Conservation (phyloP, 2,329 filamentous ascomycete genomes). For the Ascochyta viciae-villosae region DNA sequence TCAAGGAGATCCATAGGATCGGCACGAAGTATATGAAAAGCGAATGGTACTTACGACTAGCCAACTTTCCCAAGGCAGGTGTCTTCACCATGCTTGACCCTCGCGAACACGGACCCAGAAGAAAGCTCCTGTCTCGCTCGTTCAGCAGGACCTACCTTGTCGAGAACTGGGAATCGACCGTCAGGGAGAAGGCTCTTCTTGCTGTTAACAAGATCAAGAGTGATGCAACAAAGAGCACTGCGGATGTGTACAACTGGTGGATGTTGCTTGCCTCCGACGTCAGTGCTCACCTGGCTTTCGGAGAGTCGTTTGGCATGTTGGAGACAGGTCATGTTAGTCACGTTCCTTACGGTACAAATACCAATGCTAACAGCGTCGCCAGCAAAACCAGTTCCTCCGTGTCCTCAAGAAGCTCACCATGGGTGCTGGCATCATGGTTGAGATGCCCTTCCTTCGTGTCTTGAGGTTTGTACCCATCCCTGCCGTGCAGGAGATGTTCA, state of each 20-base stretch:
- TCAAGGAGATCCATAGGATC: conserved; percentile 42
- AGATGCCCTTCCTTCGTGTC: conserved; percentile 45
- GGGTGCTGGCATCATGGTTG: conserved; percentile 46
- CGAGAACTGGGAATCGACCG: conserved; percentile 47
- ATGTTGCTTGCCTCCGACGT: conserved; percentile 52
- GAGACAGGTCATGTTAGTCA: conserved; percentile 48
- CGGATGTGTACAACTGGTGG: conserved; percentile 49
- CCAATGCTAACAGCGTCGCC: neutral
- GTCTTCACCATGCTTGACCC: conserved; percentile 50
- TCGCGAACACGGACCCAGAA: conserved; percentile 43
- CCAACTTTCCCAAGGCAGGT: conserved; percentile 35
- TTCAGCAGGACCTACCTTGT: conserved; percentile 48
- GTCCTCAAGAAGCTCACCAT: conserved; percentile 46
- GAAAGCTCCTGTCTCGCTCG: conserved; percentile 45
- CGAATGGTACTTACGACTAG: conserved; percentile 34
- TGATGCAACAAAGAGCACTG: conserved; percentile 30
- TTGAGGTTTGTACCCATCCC: conserved; percentile 42
- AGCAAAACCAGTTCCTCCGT: conserved; percentile 44
- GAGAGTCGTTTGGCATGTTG: conserved; percentile 50
- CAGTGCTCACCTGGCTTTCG: conserved; percentile 47
- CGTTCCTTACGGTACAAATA: neutral
- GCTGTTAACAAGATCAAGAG: conserved; percentile 44
- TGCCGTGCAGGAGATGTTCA: conserved; percentile 44
- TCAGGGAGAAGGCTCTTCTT: conserved; percentile 43
- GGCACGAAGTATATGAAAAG: conserved; percentile 39